A percentile compares a stretch with the other conserved stretches of the same genome.
Evolutionary conservation across 2,329 filamentous ascomycete species (phyloP).

Genomic region (Aspergillus sp.): DNA sequence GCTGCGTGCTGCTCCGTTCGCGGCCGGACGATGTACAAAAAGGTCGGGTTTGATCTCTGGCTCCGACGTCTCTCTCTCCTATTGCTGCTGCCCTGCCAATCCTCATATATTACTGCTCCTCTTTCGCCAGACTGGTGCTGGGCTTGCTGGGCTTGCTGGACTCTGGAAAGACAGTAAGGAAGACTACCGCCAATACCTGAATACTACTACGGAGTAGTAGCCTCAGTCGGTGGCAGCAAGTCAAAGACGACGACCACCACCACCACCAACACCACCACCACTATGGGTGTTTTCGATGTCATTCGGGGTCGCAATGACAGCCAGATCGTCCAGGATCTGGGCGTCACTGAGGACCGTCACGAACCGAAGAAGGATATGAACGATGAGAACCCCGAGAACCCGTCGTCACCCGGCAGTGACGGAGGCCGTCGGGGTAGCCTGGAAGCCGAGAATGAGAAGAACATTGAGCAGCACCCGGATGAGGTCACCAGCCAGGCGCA

Average conservation of each 20-base stretch:
- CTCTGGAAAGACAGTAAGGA: background rate
- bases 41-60: background rate
- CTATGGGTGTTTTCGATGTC: slow-evolving; percentile 3
- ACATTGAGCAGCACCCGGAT: background rate
- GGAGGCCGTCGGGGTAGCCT: background rate
- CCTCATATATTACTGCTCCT: background rate
- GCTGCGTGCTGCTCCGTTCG: background rate
- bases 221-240: too few species aligned
- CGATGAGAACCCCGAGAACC: background rate
- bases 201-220: too few species aligned
- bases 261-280: background rate
- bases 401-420: background rate
- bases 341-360: slow-evolving; percentile 1
- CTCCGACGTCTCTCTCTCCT: background rate
- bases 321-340: slow-evolving; percentile 5
- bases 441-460: background rate
- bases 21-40: background rate
- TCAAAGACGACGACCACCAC: too few species aligned
- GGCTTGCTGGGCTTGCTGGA: background rate
- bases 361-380: slow-evolving; percentile 2
- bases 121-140: background rate
- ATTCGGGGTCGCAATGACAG: slow-evolving; percentile 7
- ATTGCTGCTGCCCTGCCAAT: background rate
- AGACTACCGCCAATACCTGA: too few species aligned
- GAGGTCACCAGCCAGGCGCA: slow-evolving; percentile 4